phyloP scores from a whole-genome alignment of 352 stramenopile species.

The Blastocystis sp. region DNA sequence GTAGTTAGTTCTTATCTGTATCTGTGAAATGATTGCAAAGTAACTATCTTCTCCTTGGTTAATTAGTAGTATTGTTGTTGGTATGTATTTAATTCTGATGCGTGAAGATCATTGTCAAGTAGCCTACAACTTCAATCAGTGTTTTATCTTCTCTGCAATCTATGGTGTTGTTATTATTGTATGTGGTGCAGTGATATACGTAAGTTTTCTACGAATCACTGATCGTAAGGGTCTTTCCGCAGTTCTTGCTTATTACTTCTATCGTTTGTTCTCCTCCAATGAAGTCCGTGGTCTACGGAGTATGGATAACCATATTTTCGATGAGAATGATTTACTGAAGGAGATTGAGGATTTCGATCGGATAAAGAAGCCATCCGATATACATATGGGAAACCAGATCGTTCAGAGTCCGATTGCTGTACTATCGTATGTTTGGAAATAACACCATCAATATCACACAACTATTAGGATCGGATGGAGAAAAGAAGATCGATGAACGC shows the following conservation, averaged over 20 bases:
- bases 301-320: not conserved
- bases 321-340: not conserved
- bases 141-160: not conserved
- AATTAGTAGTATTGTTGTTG: conserved; percentile 4
- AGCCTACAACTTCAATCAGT: conserved; percentile 7
- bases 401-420: not conserved
- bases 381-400: not conserved
- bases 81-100: conserved; percentile 16
- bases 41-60: not conserved
- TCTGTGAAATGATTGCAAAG: not conserved
- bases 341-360: conserved; percentile 11
- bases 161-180: conserved; percentile 8
- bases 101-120: not conserved
- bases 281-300: not conserved
- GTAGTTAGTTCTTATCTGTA: conserved; percentile 11
- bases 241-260: conserved; percentile 32
- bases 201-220: not conserved
- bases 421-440: conserved; percentile 2
- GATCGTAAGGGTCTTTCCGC: not conserved
- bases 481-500: conserved; percentile 41
- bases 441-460: not conserved
- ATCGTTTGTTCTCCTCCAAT: conserved; percentile 7
- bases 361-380: not conserved
- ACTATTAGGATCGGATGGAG: conserved; percentile 40
- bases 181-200: not conserved